Evolutionary conservation across 306 rosid species (phyloP).

Genomic region (Begonia masoniana): DNA sequence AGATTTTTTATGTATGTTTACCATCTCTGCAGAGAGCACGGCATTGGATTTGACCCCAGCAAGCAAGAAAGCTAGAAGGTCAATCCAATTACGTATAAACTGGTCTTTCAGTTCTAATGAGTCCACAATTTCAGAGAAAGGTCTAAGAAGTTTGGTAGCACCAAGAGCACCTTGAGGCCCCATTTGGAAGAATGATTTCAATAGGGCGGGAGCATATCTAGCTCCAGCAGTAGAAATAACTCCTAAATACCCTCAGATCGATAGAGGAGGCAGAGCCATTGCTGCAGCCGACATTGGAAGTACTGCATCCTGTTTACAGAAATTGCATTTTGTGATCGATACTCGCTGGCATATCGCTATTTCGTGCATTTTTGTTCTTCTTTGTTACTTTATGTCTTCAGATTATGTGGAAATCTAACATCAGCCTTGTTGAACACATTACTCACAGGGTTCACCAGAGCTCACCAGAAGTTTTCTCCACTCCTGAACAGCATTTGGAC

Average conservation of each 20-base stretch:
- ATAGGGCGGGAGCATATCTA: conserved; percentile 79
- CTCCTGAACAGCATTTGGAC: conserved; percentile 64
- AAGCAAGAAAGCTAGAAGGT: conserved; percentile 80
- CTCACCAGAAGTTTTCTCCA: conserved; percentile 82
- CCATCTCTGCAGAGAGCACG: conserved; percentile 93
- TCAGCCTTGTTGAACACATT: no score
- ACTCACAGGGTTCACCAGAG: not conserved
- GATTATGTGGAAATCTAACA: no score
- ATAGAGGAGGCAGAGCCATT: conserved; percentile 89
- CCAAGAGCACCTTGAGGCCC: conserved; percentile 82
- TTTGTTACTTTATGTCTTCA: no score
- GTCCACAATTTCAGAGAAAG: conserved; percentile 79
- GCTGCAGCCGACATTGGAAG: conserved; percentile 88
- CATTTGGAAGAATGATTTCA: conserved; percentile 67
- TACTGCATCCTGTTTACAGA: conserved; percentile 60
- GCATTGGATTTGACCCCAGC: conserved; percentile 83
- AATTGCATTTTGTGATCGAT: conserved; percentile 1
- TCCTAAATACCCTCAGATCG: conserved; percentile 78
- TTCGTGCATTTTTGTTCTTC: no score
- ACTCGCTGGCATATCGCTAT: no score
- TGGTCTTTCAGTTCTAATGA: conserved; percentile 62
- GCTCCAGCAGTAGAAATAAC: conserved; percentile 82
- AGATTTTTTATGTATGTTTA: no score
- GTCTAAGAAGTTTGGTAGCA: conserved; percentile 72
- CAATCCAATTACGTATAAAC: conserved; percentile 77